These are phyloP conservation scores for Suhomyces wounanorum DNA, from an alignment of 1,139 yeast genomes.

Conservation along the genomic window DNA sequence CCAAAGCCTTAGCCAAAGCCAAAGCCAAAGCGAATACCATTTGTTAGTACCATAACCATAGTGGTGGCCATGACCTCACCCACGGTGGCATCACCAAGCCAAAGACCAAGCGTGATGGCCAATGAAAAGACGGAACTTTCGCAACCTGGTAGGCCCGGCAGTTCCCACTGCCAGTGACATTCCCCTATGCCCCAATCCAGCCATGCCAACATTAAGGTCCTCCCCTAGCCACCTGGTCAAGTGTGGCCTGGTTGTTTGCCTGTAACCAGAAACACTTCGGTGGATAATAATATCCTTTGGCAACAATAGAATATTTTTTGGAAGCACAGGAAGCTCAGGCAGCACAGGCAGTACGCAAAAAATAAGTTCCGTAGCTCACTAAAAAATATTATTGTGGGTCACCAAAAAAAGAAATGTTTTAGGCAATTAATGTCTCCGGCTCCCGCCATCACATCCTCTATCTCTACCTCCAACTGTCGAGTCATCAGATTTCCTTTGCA, in stretches of 20 bases:
- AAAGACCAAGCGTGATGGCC: too few relatives aligned
- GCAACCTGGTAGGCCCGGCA: too few relatives aligned
- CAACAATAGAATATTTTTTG: not conserved
- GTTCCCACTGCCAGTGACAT: not conserved
- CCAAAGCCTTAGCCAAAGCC: too few relatives aligned
- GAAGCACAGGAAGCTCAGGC: not conserved
- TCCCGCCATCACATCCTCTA: slow-evolving; percentile 4
- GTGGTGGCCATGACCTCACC: too few relatives aligned
- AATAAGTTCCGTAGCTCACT: slow-evolving; percentile 1
- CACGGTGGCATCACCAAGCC: too few relatives aligned
- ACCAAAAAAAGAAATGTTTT: slow-evolving; percentile 9
- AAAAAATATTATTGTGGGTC: slow-evolving; percentile 2
- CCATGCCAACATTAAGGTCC: not conserved
- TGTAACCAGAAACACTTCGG: slow-evolving; percentile 2
- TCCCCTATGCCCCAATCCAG: not conserved
- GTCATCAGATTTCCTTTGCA: not conserved
- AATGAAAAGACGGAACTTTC: too few relatives aligned
- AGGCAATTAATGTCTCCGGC: slow-evolving; percentile 6
- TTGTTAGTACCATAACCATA: too few relatives aligned
- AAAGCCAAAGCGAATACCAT: too few relatives aligned
- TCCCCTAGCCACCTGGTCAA: not conserved
- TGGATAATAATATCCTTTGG: slow-evolving; percentile 1
- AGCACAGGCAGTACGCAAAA: not conserved
- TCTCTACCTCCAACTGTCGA: not conserved
- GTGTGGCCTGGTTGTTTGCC: slow-evolving; percentile 4